Conservation (phyloP, 177 flowering plant species). For the Vitis hybrid region DNA sequence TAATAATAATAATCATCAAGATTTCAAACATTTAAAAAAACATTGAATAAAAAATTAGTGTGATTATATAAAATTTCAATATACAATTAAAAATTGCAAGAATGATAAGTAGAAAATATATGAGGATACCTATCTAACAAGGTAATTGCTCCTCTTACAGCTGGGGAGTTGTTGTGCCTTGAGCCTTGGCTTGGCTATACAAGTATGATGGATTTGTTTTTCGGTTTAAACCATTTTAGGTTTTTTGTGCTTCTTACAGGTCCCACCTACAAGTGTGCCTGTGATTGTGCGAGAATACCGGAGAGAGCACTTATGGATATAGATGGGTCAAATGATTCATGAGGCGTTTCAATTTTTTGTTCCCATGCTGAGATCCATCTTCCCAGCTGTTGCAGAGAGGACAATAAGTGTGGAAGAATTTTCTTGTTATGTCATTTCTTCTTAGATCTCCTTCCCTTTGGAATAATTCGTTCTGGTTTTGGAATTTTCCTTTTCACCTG, state of each 20-base stretch:
- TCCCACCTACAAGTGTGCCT: slow-evolving; percentile 87
- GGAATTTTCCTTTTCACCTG: slow-evolving; percentile 15
- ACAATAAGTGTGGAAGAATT: slow-evolving; percentile 2
- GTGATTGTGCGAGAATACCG: slow-evolving; percentile 76
- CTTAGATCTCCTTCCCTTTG: background rate
- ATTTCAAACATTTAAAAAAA: no score
- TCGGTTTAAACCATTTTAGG: background rate
- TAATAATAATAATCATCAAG: no score
- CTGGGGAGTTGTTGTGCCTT: no score
- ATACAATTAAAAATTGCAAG: no score
- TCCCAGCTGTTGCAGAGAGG: background rate
- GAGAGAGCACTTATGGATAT: slow-evolving; percentile 59
- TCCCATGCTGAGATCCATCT: background rate
- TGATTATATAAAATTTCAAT: no score
- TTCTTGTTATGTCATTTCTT: background rate
- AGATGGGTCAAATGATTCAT: slow-evolving; percentile 13
- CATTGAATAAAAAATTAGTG: no score
- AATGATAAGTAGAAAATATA: no score
- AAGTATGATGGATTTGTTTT: background rate
- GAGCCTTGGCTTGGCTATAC: no score
- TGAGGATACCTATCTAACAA: no score
- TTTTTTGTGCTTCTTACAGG: slow-evolving; percentile 32
- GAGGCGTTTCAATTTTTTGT: slow-evolving; percentile 15
- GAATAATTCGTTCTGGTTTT: slow-evolving; percentile 5
- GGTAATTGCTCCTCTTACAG: no score